Evolutionary conservation across 2,329 filamentous ascomycete species (phyloP).

Genomic region (Uncinocarpus reesii): DNA sequence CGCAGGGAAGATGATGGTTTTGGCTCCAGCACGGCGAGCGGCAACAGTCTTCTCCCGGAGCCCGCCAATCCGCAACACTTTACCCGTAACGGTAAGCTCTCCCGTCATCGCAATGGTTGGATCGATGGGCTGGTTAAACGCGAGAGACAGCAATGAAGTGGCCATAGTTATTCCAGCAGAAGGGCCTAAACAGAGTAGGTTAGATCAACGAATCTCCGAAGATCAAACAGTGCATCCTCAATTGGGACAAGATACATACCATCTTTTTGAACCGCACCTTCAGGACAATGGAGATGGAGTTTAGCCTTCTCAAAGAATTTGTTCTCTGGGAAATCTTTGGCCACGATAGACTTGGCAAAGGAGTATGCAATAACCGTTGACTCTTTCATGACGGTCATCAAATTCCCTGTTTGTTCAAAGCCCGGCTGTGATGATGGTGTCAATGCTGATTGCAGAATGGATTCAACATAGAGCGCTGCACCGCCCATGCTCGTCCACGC

Average conservation of each 20-base stretch:
- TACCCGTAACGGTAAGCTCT: slow-evolving; percentile 91
- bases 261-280: slow-evolving; percentile 92
- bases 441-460: slow-evolving; percentile 78
- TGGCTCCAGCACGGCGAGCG: slow-evolving; percentile 81
- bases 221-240: neutral
- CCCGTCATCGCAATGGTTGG: slow-evolving; percentile 96
- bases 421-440: slow-evolving; percentile 62
- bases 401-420: slow-evolving; percentile 84
- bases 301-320: slow-evolving; percentile 93
- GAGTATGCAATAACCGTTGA: slow-evolving; percentile 92
- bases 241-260: slow-evolving; percentile 35
- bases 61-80: slow-evolving; percentile 88
- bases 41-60: slow-evolving; percentile 95
- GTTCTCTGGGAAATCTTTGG: slow-evolving; percentile 75
- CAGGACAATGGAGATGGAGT: slow-evolving; percentile 91
- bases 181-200: slow-evolving; percentile 41
- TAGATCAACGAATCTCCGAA: slow-evolving; percentile 10
- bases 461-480: slow-evolving; percentile 92
- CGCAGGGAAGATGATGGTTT: slow-evolving; percentile 84
- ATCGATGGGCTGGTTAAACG: slow-evolving; percentile 64
- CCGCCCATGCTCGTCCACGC: slow-evolving; percentile 98
- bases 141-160: slow-evolving; percentile 78
- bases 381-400: slow-evolving; percentile 97
- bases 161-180: slow-evolving; percentile 97
- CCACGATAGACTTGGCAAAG: slow-evolving; percentile 83